Conservation (phyloP, 225 moss, liverwort and hornwort genomes). For the Marchantia paleacea region DNA sequence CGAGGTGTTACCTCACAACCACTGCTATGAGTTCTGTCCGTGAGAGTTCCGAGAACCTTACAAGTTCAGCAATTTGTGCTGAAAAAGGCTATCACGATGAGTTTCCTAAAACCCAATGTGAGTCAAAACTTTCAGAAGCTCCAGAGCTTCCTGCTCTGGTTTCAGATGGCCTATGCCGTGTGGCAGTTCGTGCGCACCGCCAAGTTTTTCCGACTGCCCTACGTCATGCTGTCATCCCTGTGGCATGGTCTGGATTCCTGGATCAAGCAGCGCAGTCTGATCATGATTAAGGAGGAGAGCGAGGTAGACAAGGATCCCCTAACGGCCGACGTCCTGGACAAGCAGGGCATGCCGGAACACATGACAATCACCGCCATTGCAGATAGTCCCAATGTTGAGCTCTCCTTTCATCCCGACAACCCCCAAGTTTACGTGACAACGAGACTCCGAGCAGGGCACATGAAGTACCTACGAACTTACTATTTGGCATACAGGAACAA, state of each 20-base stretch:
- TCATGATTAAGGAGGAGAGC: slow-evolving; percentile 21
- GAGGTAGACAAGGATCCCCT: slow-evolving; percentile 22
- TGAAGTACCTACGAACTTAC: background rate
- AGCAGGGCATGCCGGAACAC: background rate
- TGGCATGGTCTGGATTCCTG: slow-evolving; percentile 38
- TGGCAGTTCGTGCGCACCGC: slow-evolving; percentile 56
- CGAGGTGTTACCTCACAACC: too few species aligned
- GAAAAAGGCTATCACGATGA: too few species aligned
- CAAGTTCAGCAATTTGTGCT: too few species aligned
- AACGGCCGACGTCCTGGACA: background rate
- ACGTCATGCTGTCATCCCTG: slow-evolving; percentile 38
- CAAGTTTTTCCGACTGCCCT: slow-evolving; percentile 52
- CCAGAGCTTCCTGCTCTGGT: slow-evolving; percentile 25
- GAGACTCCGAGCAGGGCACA: slow-evolving; percentile 29
- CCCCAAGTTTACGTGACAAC: slow-evolving; percentile 22
- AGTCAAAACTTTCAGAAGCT: too few species aligned
- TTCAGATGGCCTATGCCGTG: slow-evolving; percentile 44
- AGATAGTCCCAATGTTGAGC: too few species aligned
- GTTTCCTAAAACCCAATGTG: too few species aligned
- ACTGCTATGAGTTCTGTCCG: too few species aligned
- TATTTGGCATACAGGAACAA: too few species aligned
- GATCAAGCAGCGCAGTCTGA: slow-evolving; percentile 25
- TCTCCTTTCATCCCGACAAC: too few species aligned
- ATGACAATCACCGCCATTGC: slow-evolving; percentile 9
- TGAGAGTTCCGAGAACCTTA: too few species aligned